Conservation (phyloP, 2,329 filamentous ascomycete species). For the Delphinella strobiligena region DNA sequence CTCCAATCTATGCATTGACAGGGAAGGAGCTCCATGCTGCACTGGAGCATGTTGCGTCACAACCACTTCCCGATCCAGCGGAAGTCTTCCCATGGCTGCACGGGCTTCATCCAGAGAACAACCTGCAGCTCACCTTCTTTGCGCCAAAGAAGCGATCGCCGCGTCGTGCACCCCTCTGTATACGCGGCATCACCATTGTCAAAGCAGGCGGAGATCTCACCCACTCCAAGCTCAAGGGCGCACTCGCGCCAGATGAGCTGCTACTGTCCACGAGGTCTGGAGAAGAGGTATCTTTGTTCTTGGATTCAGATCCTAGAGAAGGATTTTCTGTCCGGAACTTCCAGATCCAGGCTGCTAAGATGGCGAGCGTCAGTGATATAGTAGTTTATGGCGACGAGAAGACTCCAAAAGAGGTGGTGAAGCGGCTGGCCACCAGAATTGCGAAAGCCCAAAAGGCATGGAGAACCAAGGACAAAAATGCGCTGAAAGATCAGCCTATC, state of each 20-base stretch:
- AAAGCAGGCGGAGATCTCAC: conserved; percentile 76
- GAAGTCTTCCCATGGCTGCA: conserved; percentile 94
- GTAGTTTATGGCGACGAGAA: conserved; percentile 75
- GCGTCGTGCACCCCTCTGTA: conserved; percentile 59
- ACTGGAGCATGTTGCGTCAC: conserved; percentile 61
- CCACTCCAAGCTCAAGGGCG: conserved; percentile 69
- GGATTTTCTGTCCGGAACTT: conserved; percentile 96
- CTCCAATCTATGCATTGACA: conserved; percentile 59
- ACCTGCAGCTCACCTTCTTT: conserved; percentile 84
- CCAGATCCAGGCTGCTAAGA: conserved; percentile 85
- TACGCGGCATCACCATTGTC: conserved; percentile 72
- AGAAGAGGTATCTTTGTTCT: conserved; percentile 48
- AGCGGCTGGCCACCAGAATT: conserved; percentile 52
- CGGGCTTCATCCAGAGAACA: conserved; percentile 78
- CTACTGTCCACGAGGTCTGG: conserved; percentile 39
- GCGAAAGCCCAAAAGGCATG: conserved; percentile 66
- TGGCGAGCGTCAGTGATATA: conserved; percentile 80
- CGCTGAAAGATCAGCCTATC: conserved; percentile 6
- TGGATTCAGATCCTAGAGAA: conserved; percentile 73
- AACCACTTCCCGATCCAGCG: conserved; percentile 74
- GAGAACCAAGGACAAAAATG: conserved; percentile 47
- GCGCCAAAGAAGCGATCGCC: conserved; percentile 55
- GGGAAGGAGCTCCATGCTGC: conserved; percentile 58
- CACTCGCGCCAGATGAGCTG: conserved; percentile 71
- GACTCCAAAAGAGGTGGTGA: conserved; percentile 48